phyloP scores from a whole-genome alignment of 2,329 filamentous ascomycete genomes.

The Coniochaeta ligniaria region DNA sequence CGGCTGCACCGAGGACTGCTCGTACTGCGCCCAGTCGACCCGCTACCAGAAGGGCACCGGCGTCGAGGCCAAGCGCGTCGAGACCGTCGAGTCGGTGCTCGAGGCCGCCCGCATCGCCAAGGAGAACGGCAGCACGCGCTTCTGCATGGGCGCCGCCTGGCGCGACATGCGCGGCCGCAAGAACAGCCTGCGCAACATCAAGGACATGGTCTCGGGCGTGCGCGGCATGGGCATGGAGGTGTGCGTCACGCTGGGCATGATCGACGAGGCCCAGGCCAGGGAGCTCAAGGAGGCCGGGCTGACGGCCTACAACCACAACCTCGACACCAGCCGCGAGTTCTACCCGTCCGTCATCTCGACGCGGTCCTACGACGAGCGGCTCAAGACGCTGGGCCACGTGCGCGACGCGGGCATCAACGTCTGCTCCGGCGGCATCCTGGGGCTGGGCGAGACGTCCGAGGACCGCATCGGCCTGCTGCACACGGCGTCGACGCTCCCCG shows the following conservation, averaged over 20 bases:
- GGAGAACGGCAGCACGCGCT: conserved; percentile 78
- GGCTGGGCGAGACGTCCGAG: conserved; percentile 68
- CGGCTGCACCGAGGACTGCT: conserved; percentile 87
- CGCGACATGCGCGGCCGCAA: conserved; percentile 89
- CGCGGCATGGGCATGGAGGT: conserved; percentile 79
- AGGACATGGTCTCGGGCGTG: conserved; percentile 78
- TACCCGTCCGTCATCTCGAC: conserved; percentile 85
- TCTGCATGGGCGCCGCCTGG: conserved; percentile 96
- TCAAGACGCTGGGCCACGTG: conserved; percentile 72
- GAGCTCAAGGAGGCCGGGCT: conserved; percentile 78
- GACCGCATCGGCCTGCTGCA: conserved; percentile 80
- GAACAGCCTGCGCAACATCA: conserved; percentile 75
- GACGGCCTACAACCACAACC: conserved; percentile 91
- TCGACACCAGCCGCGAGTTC: conserved; percentile 84
- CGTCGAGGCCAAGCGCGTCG: conserved; percentile 72
- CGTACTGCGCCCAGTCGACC: conserved; percentile 85
- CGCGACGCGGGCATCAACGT: conserved; percentile 83
- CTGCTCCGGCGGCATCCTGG: conserved; percentile 83
- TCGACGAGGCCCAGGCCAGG: conserved; percentile 70
- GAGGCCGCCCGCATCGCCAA: conserved; percentile 70
- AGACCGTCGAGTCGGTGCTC: conserved; percentile 73
- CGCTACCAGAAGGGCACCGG: conserved; percentile 71
- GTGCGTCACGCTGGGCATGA: conserved; percentile 93
- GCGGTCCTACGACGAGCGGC: conserved; percentile 77
- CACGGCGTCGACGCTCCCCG: conserved; percentile 72